Evolutionary conservation across 306 rosid species (phyloP).

Genomic region (Inga laurina): DNA sequence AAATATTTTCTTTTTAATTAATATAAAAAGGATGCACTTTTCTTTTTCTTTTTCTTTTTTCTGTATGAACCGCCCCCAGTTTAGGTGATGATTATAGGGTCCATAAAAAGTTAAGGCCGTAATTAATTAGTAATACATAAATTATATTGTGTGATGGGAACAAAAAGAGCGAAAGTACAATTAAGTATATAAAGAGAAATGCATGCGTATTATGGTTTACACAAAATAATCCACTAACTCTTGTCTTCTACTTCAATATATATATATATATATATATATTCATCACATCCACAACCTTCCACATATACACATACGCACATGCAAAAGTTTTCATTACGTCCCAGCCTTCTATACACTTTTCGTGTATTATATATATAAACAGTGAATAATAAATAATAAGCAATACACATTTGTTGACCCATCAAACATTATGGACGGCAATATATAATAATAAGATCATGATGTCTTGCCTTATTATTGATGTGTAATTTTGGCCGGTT

Average conservation of each 20-base stretch:
- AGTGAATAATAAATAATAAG: not conserved
- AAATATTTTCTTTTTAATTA: too few relatives aligned
- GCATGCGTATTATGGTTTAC: not conserved
- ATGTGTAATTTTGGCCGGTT: not conserved
- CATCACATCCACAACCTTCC: slow-evolving; percentile 13
- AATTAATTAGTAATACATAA: not conserved
- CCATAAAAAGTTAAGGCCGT: not conserved
- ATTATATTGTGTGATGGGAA: not conserved
- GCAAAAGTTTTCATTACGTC: not conserved
- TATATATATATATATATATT: not conserved
- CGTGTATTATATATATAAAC: not conserved
- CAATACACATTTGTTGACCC: not conserved
- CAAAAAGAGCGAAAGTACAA: not conserved
- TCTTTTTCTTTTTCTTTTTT: too few relatives aligned
- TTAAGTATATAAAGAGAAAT: not conserved
- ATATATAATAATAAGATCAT: not conserved
- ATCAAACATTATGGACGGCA: not conserved
- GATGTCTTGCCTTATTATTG: not conserved
- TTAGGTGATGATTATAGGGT: not conserved
- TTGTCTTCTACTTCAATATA: not conserved
- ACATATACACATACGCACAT: not conserved
- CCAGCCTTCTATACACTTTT: not conserved
- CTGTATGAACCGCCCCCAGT: too few relatives aligned
- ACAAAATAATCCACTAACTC: not conserved
- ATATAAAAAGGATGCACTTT: too few relatives aligned